These are phyloP conservation scores for Aureobasidium pullulans DNA, from an alignment of 2,329 filamentous ascomycete genomes.

Conservation along the genomic window DNA sequence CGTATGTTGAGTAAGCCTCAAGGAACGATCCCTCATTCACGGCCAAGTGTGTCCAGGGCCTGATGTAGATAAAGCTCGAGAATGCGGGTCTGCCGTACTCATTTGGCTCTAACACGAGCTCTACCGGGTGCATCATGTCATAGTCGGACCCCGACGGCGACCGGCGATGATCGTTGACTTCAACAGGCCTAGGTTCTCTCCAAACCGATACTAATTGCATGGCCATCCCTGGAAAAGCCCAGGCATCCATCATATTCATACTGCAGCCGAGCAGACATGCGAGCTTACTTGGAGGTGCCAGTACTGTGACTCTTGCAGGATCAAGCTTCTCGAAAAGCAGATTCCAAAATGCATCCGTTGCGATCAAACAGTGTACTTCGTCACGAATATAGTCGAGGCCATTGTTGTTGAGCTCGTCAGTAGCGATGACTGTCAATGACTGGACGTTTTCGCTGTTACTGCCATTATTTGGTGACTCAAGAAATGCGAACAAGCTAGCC, in stretches of 20 bases:
- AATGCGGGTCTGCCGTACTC: slow-evolving; percentile 1
- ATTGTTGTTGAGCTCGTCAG: slow-evolving; percentile 5
- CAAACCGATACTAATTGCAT: slow-evolving; percentile 25
- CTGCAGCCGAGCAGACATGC: slow-evolving; percentile 52
- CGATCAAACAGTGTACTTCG: slow-evolving; percentile 9
- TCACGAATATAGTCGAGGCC: slow-evolving; percentile 7
- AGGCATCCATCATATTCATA: slow-evolving; percentile 41
- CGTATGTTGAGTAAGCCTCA: slow-evolving; percentile 62
- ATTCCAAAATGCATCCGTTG: slow-evolving; percentile 10
- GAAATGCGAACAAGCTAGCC: background rate
- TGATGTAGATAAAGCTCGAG: slow-evolving; percentile 46
- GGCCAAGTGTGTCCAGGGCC: slow-evolving; percentile 56
- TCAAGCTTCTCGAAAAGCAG: slow-evolving; percentile 20
- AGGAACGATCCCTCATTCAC: slow-evolving; percentile 72
- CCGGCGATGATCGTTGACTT: background rate
- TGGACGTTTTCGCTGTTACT: background rate
- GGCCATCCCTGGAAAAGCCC: slow-evolving; percentile 26
- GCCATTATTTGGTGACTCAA: background rate
- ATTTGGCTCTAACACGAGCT: background rate
- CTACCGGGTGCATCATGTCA: background rate
- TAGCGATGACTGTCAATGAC: background rate
- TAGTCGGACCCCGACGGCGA: background rate
- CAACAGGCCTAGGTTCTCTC: background rate
- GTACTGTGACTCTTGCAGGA: slow-evolving; percentile 29
- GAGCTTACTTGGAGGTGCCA: slow-evolving; percentile 55